Evolutionary conservation across 2,329 filamentous ascomycete species (phyloP).

Genomic region (Biscogniauxia marginata): DNA sequence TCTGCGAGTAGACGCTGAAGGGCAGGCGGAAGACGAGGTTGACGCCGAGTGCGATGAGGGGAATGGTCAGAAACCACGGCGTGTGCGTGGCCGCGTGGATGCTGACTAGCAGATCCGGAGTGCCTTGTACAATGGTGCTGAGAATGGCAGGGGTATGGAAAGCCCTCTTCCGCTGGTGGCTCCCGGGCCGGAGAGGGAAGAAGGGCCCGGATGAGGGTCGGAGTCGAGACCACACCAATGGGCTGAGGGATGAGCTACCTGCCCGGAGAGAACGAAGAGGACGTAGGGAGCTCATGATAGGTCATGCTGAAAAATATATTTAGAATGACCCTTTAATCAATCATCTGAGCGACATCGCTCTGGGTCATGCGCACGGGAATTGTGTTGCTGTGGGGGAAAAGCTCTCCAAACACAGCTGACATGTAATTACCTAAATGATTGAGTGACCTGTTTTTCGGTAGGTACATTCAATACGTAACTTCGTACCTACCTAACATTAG

Average conservation of each 20-base stretch:
- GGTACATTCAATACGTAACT: too few relatives aligned
- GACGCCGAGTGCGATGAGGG: constrained; percentile 48
- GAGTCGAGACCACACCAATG: constrained; percentile 2
- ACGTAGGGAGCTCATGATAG: constrained; percentile 11
- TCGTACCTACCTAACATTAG: too few relatives aligned
- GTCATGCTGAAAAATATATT: constrained; percentile 1
- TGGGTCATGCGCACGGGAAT: constrained; percentile 1
- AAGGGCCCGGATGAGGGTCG: constrained; percentile 1
- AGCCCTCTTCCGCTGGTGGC: constrained; percentile 6
- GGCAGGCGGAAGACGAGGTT: constrained; percentile 48
- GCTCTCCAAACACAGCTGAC: constrained; percentile 3
- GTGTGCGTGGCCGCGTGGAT: constrained; percentile 43
- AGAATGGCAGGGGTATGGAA: constrained; percentile 37
- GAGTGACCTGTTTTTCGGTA: too few relatives aligned
- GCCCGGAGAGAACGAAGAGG: constrained; percentile 7
- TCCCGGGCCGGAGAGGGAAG: not conserved
- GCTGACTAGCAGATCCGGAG: constrained; percentile 43
- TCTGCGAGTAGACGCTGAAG: constrained; percentile 40
- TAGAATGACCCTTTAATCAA: not conserved
- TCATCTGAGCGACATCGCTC: not conserved
- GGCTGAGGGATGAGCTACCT: constrained; percentile 9
- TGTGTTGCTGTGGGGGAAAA: not conserved
- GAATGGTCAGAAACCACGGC: constrained; percentile 56
- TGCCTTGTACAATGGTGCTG: constrained; percentile 33
- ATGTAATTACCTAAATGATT: too few relatives aligned